phyloP scores from a whole-genome alignment of 169 alveolate species.

The Plasmodium gonderi region DNA sequence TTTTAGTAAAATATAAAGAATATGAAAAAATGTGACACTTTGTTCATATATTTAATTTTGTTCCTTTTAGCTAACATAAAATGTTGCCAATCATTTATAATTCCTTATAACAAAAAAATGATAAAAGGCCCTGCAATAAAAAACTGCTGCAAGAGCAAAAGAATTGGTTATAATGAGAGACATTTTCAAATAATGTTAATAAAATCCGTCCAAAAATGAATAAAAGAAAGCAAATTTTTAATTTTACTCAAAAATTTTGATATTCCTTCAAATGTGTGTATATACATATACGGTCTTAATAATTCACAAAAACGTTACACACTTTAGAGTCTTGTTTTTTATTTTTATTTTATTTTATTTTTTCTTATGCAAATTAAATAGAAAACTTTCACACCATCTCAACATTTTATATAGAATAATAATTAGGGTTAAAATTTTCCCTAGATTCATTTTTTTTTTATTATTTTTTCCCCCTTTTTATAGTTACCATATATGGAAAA shows the following conservation, averaged over 20 bases:
- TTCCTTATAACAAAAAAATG: slow-evolving; percentile 15
- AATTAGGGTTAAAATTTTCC: not conserved
- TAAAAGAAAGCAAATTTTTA: not conserved
- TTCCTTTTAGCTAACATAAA: slow-evolving; percentile 4
- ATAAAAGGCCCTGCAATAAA: not conserved
- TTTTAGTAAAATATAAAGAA: slow-evolving; percentile 19
- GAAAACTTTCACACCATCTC: not conserved
- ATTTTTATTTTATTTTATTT: too few species aligned
- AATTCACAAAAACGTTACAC: too few species aligned
- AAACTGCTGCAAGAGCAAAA: slow-evolving; percentile 8
- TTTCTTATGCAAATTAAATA: too few species aligned
- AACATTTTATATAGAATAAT: not conserved
- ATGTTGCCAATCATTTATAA: slow-evolving; percentile 14
- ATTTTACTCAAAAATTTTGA: not conserved
- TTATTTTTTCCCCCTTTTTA: slow-evolving; percentile 5
- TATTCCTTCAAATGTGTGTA: not conserved
- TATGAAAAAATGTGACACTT: slow-evolving; percentile 51
- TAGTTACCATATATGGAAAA: slow-evolving; percentile 52
- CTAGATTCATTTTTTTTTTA: not conserved
- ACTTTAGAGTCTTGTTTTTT: too few species aligned
- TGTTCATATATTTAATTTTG: slow-evolving; percentile 4
- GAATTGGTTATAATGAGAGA: slow-evolving; percentile 24
- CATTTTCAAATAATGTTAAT: not conserved
- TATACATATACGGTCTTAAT: not conserved
- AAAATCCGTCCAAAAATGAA: not conserved